Evolutionary conservation across 1,284 basidiomycete genomes (phyloP), one percentile per base, ranked within the genome.

Genomic region (Fomitopsis schrenkii): DNA sequence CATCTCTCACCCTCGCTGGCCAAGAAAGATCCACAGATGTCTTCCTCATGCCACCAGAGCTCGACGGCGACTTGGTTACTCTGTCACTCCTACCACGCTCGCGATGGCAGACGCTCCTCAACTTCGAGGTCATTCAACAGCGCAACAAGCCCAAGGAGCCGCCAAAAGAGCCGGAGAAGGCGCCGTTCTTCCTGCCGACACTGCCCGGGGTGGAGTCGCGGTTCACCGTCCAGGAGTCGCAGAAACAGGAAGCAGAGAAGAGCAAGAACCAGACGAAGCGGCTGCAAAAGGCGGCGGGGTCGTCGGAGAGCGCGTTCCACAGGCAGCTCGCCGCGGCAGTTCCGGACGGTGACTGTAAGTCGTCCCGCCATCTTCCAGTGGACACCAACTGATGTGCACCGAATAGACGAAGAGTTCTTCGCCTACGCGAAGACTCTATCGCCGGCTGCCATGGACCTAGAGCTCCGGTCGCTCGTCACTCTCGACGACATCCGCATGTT

Each of bases 121-220:
- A 98, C 71, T 82, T 99, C 40, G 97, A 99, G 68, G 89, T 95
- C 41, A 98, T 99, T 69, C 92, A 94, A 89, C 90, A 91, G 83
- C 89, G 96, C 54, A 98, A 99, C 75, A 97, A 97, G 80, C 96
- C 97, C 8, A 96, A 92, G 75, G 95, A 98, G 67, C 84, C 95
- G 0, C 95, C 95, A 3, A 98, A 98, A 76, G 93, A 90, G 42
- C 94, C 95, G 3, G 95, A 98, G 76, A 85, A 93, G 63, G 97
- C 95, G 1, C 97, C 97, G 0, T 99, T 99, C 82, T 99, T 99
- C 82, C 78, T 99, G 17, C 95, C 95, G 8, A 94, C 94, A 1
- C 77, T 98, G 3, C 84, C 93, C 15, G 94, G 94, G 15, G 83
- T 94, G 22, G 91, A 95, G 65, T 83, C 86, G 15, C 83, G 91